A percentile compares a stretch with the other conserved stretches of the same genome.
Evolutionary conservation across 768 basidiomycete species (phyloP).

Genomic region (Tephrocybe sp.): DNA sequence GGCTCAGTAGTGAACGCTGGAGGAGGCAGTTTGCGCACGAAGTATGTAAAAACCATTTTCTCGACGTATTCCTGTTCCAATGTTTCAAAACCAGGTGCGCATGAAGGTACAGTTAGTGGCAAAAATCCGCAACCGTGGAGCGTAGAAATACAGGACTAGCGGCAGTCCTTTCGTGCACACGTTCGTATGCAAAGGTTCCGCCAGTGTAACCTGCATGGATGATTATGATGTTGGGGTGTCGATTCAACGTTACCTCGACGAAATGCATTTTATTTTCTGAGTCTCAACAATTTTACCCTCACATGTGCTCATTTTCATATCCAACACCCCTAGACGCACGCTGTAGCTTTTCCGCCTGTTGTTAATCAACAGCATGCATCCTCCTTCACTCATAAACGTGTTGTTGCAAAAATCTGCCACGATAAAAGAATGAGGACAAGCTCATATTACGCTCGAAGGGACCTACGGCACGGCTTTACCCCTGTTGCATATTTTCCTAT

Average conservation of each 20-base stretch:
- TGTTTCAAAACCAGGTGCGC: constrained; percentile 59
- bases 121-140: constrained; percentile 75
- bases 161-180: not conserved
- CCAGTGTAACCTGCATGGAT: no score
- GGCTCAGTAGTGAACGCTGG: constrained; percentile 77
- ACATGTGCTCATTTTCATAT: not conserved
- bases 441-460: no score
- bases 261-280: not conserved
- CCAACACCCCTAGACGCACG: not conserved
- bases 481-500: no score
- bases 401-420: no score
- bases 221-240: not conserved
- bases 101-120: constrained; percentile 80
- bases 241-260: not conserved
- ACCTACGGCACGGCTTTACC: no score
- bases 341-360: constrained; percentile 1
- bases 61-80: constrained; percentile 8
- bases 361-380: constrained; percentile 20
- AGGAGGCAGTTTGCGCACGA: constrained; percentile 77
- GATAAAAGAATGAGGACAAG: no score
- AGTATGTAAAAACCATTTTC: constrained; percentile 40
- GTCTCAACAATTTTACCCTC: not conserved
- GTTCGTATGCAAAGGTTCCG: no score
- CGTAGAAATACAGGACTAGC: constrained; percentile 33
- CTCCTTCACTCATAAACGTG: no score